Evolutionary conservation across 2,329 filamentous ascomycete genomes (phyloP).

Genomic region (Nannizzia gypsea): DNA sequence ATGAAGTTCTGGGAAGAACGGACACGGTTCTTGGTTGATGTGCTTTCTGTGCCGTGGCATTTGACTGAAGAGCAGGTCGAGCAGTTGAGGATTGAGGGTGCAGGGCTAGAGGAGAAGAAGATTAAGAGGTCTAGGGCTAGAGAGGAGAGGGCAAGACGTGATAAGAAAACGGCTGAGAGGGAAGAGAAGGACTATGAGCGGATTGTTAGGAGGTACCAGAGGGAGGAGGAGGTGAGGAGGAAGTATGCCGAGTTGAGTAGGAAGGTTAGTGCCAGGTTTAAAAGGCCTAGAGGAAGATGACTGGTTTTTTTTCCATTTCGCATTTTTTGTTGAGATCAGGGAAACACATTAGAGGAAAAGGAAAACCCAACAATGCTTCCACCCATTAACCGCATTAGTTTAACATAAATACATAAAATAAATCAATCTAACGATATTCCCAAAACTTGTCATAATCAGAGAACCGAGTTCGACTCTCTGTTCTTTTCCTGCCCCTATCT

Average conservation of each 20-base stretch:
- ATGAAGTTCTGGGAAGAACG: constrained; percentile 42
- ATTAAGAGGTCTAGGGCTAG: constrained; percentile 27
- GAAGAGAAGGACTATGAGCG: constrained; percentile 27
- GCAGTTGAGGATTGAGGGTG: constrained; percentile 31
- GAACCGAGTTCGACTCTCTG: background rate
- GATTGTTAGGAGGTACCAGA: constrained; percentile 23
- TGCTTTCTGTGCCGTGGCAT: constrained; percentile 44
- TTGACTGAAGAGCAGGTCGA: constrained; percentile 35
- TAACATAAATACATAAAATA: background rate
- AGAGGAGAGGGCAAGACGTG: constrained; percentile 29
- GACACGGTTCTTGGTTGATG: constrained; percentile 37
- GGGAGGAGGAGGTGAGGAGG: constrained; percentile 32
- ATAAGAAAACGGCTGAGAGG: constrained; percentile 25
- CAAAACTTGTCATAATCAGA: background rate
- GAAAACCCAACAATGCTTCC: background rate
- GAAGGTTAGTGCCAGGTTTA: constrained; percentile 20
- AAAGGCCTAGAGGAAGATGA: constrained; percentile 12
- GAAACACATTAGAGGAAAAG: background rate
- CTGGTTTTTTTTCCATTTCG: background rate
- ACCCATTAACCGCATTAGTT: background rate
- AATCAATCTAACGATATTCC: background rate
- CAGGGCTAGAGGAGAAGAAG: constrained; percentile 30
- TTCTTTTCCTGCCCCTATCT: constrained; percentile 12
- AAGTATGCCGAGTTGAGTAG: constrained; percentile 23
- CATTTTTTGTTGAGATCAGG: background rate